Base-by-base conservation (phyloP, 2,329 filamentous ascomycete genomes). In the Penicillium glabrum region DNA sequence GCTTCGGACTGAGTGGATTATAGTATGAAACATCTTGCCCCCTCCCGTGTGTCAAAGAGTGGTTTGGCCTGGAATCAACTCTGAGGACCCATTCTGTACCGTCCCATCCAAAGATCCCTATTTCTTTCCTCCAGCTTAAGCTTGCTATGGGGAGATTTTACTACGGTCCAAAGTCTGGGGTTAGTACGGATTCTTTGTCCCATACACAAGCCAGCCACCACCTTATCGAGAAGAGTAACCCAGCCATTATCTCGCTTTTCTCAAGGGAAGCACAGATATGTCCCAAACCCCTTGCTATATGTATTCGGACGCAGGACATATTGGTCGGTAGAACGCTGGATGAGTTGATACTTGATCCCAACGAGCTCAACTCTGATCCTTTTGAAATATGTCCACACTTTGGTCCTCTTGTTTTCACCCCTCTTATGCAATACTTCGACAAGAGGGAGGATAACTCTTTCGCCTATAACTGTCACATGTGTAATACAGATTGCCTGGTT, bases 181-280 rank as follows among this genome's bases (percentile, higher is more conserved):
- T 61, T 5, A 59, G 27, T 24, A 56, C 53, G 43, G 58, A 50
- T 16, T 59, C 48, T 56, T 43, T 50, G n/a, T 53, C 23, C 11
- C 43, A 50, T 44, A 60, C 56, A 43, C 81, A 84, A 61, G 81
- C 60, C 19, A 13, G 9, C 24, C 16, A 46, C 24, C 31, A 33
- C 26, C 43, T 23, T n/a, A 37, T 23, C 47, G 5, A 26, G 26
- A 5, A 26, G 26, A 5, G 26, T 8, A 26, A 26, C 26, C 26
- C 26, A 8, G 1, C 5, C 26, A 26, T 39, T 3, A 45, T 39
- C 13, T 56, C 7, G 31, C 50, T 60, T 19, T 61, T 56, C 29
- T 61, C 54, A n/a, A 31, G 11, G 3, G 46, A 61, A 11, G 54
- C 60, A 27, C 35, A 52, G 31, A 44, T 58, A 50, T 58, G 44